These are phyloP conservation scores for Penicillium angulare DNA, from an alignment of 495 filamentous ascomycete genomes.

Conservation along the genomic window DNA sequence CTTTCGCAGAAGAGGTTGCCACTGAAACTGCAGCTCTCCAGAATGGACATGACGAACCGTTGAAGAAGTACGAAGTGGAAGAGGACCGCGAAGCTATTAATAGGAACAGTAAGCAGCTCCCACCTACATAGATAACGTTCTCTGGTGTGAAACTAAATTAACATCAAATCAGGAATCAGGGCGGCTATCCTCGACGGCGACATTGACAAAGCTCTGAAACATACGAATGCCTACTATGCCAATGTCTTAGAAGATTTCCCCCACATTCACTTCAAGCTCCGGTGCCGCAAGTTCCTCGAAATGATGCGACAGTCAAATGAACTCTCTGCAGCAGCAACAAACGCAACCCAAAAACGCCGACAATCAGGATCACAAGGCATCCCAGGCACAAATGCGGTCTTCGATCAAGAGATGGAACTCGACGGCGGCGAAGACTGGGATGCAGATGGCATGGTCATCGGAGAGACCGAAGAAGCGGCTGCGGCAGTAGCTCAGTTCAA, in stretches of 20 bases:
- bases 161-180: conserved; percentile 67
- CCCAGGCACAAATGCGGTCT: conserved; percentile 47
- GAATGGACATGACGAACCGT: conserved; percentile 47
- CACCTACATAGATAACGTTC: not conserved
- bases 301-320: conserved; percentile 87
- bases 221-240: conserved; percentile 76
- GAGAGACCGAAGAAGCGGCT: conserved; percentile 34
- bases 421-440: conserved; percentile 61
- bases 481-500: conserved; percentile 44
- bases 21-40: conserved; percentile 65
- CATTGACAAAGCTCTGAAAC: conserved; percentile 83
- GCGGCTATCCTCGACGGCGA: conserved; percentile 89
- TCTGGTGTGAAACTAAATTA: conserved; percentile 4
- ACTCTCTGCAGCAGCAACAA: conserved; percentile 37
- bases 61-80: conserved; percentile 67
- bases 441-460: conserved; percentile 54
- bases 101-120: conserved; percentile 67
- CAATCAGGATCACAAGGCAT: conserved; percentile 31
- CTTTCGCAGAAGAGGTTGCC: conserved; percentile 82
- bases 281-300: conserved; percentile 91
- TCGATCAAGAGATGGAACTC: conserved; percentile 77
- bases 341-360: conserved; percentile 17
- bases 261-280: conserved; percentile 85
- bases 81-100: conserved; percentile 88
- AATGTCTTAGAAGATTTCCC: conserved; percentile 79